Evolutionary conservation across 768 basidiomycete genomes (phyloP), one percentile per base, ranked within the genome.

Genomic region (Strobilomyces dryophilus): DNA sequence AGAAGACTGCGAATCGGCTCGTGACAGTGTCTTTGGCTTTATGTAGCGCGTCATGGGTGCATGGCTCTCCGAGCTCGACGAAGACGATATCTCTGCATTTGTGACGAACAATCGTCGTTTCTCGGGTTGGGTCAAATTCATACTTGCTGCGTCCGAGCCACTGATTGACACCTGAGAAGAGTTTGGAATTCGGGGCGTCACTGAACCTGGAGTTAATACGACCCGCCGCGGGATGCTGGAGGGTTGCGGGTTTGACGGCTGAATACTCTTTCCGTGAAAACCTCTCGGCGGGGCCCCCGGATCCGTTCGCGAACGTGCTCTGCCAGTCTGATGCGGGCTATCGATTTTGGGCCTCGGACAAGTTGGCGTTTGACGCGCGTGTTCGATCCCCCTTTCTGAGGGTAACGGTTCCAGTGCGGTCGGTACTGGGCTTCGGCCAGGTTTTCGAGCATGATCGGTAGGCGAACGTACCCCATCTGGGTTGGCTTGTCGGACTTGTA

Each of bases 51-150:
- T 36, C 36, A 55, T 41, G 7, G 50, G 47, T 5, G 46, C 55
- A 15, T 75, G 75, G 43, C 71, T 71, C 26, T 74, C 77, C 4
- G 75, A 76, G 44, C 76, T 69, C 18, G 69, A 72, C 9, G 77
- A 75, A 3, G 44, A 51, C n/a, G 72, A 60, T 11, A 74, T 69
- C 40, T 74, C 73, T 1, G 74, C 73, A 51, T 79, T 79, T 8
- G 76, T 70, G 24, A 80, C 74, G 11, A 73, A 74, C 17, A 79
- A 63, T 39, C 72, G 77, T 5, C 78, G 72, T 46, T 66, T 68
- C 21, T 66, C 65, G n/a, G 20, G 49, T 27, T 44, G 57, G 11
- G 20, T 42, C 24, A 54, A 34, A 17, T 74, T 70, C 35, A 66
- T 63, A 41, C 65, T 62, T 44, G 71, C 70, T n/a, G 56, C 48